Evolutionary conservation across 179 eudicot genomes (phyloP), one percentile per base, ranked within the genome.

Genomic region (Spergularia azorica): DNA sequence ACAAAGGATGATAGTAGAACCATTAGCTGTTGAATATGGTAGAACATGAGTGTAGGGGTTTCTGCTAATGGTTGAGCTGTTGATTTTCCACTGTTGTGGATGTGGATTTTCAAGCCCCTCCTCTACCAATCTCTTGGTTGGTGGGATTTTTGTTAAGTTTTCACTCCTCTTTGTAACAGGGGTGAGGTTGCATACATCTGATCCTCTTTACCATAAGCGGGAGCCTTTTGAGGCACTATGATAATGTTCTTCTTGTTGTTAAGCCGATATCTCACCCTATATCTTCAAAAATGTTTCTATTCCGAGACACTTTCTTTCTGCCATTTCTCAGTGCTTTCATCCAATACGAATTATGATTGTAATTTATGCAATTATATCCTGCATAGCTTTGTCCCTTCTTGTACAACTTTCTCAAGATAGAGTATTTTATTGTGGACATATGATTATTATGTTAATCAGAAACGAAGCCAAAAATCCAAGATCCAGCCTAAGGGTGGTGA

Each of bases 381-480:
- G 59, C 51, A 39, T 26, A 58, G 36, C 20, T 36, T 43, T 17
- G 56, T 68, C 36, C 50, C 43, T 18, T 41, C 26, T 26, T 51
- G 61, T 51, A 54, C 48, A 16, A 36, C 39, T 36, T 32, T 16
- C 8, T 15, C 4, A 16, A 56, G 9, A 36, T 63, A 16, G 18
- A 13, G 55, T 63, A 18, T 61, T 56, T 69, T 18, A 10, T 56
- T 70, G 21, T 26, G 2, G 43, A 10, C 20, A 73, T 62, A 66
- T 17, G 61, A 17, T 76, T 18, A 11, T 50, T 63, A 58, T 32
- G 70, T 71, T 65, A 63, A 39, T 77, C 83, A 94, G 95, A 86
- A 79, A 80, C 89, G 87, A 64, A 84, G 82, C 77, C 87, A 81
- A 80, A 87, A 69, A 72, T 68, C 88, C 59, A 83, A 75, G 72